Evolutionary conservation across 2,329 filamentous ascomycete genomes (phyloP).

Genomic region (Phialophora tarda): DNA sequence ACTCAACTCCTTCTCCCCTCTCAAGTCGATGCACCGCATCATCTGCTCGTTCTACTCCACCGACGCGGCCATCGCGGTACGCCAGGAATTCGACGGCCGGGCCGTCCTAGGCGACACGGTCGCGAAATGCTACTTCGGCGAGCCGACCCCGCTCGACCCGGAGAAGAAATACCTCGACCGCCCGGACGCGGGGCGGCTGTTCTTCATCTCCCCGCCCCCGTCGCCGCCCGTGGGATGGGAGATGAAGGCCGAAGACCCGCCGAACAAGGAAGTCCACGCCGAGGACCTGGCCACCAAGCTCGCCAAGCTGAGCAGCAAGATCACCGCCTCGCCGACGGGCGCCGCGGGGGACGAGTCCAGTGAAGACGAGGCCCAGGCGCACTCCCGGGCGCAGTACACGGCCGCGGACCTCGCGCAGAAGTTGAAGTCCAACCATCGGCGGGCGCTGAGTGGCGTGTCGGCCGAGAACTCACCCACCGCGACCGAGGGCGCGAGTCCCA

Average conservation of each 20-base stretch:
- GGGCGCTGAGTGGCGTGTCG: conserved; percentile 24
- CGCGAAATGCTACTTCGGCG: conserved; percentile 59
- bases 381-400: conserved; percentile 23
- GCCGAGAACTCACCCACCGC: conserved; percentile 30
- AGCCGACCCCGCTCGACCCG: conserved; percentile 52
- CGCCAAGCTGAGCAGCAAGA: conserved; percentile 55
- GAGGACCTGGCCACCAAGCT: conserved; percentile 65
- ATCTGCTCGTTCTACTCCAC: conserved; percentile 55
- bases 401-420: conserved; percentile 33
- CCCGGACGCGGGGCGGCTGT: conserved; percentile 65
- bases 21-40: conserved; percentile 57
- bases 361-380: conserved; percentile 26
- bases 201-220: conserved; percentile 70
- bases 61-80: conserved; percentile 51
- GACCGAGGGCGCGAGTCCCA: conserved; percentile 35
- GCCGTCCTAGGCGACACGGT: conserved; percentile 46
- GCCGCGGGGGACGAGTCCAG: conserved; percentile 5
- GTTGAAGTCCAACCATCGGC: conserved; percentile 27
- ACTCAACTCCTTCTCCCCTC: conserved; percentile 58
- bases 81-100: conserved; percentile 51
- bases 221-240: conserved; percentile 70
- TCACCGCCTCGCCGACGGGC: conserved; percentile 20
- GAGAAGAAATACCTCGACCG: conserved; percentile 57
- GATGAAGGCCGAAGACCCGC: conserved; percentile 66
- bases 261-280: conserved; percentile 69